These are phyloP conservation scores for Boletus semigastroideus DNA, from an alignment of 1,284 basidiomycete species.

Conservation along the genomic window DNA sequence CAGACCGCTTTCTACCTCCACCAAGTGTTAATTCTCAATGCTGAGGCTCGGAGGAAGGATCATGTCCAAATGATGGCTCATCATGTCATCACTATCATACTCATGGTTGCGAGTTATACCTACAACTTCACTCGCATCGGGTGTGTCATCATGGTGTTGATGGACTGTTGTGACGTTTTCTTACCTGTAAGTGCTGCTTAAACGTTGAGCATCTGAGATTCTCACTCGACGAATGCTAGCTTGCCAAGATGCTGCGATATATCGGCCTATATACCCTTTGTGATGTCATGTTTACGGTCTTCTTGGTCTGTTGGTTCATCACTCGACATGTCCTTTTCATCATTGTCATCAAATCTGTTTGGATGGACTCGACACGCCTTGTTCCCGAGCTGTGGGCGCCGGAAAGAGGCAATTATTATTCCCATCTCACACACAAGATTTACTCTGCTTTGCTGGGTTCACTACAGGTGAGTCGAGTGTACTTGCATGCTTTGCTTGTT, in stretches of 20 bases:
- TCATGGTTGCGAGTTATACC: conserved; percentile 79
- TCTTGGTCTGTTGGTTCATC: conserved; percentile 86
- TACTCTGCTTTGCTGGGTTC: conserved; percentile 62
- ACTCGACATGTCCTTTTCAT: conserved; percentile 83
- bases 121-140: conserved; percentile 88
- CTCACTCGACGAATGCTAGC: conserved; percentile 39
- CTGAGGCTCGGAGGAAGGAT: conserved; percentile 92
- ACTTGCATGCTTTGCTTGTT: conserved; percentile 8
- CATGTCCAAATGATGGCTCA: conserved; percentile 96
- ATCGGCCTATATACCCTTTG: conserved; percentile 65
- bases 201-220: neutral
- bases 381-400: conserved; percentile 61
- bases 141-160: conserved; percentile 83
- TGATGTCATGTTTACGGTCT: conserved; percentile 78
- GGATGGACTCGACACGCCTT: conserved; percentile 47
- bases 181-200: conserved; percentile 69
- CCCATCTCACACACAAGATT: conserved; percentile 39
- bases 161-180: conserved; percentile 94
- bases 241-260: conserved; percentile 95
- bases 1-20: conserved; percentile 95
- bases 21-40: conserved; percentile 88
- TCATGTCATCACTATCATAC: conserved; percentile 85
- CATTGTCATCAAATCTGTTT: conserved; percentile 63
- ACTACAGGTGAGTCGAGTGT: conserved; percentile 53
- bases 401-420: conserved; percentile 57